These are phyloP conservation scores for Neurospora tetraspora DNA, from an alignment of 495 filamentous ascomycete species.

Conservation along the genomic window DNA sequence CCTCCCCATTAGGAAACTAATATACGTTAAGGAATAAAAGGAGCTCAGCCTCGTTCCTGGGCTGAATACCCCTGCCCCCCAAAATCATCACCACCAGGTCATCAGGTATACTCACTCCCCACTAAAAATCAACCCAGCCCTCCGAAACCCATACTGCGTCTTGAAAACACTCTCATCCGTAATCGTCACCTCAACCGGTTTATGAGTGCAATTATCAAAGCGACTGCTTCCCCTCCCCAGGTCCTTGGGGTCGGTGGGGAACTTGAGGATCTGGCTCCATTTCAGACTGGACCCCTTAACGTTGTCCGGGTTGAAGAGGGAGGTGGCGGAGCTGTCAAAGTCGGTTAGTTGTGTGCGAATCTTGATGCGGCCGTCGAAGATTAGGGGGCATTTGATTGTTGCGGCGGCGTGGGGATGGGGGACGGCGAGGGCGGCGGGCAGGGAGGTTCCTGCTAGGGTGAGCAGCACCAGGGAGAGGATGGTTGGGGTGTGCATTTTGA, in stretches of 20 bases:
- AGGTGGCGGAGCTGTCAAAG: conserved; percentile 33
- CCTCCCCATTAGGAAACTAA: no score
- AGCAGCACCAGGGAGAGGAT: conserved; percentile 1
- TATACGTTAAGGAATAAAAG: no score
- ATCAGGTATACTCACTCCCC: conserved; percentile 15
- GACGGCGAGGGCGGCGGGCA: background rate
- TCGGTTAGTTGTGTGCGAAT: conserved; percentile 20
- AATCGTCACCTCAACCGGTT: conserved; percentile 39
- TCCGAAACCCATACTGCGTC: conserved; percentile 45
- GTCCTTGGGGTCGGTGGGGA: conserved; percentile 17
- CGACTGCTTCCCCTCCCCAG: conserved; percentile 15
- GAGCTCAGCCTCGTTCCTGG: no score
- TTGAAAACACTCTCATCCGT: conserved; percentile 45
- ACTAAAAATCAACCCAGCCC: conserved; percentile 42
- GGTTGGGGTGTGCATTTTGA: background rate
- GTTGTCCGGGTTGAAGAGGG: conserved; percentile 37
- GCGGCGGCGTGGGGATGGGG: conserved; percentile 6
- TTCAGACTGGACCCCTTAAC: conserved; percentile 34
- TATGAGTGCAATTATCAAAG: conserved; percentile 31
- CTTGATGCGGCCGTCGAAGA: conserved; percentile 36
- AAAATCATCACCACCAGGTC: background rate
- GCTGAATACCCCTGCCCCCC: no score
- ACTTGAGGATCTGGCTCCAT: conserved; percentile 36
- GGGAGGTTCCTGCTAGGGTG: background rate
- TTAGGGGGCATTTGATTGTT: conserved; percentile 31